A percentile compares a stretch with the other conserved stretches of the same genome.
These are phyloP conservation scores for Diplocarpon rosae DNA, from an alignment of 2,329 filamentous ascomycete species.

Conservation along the genomic window DNA sequence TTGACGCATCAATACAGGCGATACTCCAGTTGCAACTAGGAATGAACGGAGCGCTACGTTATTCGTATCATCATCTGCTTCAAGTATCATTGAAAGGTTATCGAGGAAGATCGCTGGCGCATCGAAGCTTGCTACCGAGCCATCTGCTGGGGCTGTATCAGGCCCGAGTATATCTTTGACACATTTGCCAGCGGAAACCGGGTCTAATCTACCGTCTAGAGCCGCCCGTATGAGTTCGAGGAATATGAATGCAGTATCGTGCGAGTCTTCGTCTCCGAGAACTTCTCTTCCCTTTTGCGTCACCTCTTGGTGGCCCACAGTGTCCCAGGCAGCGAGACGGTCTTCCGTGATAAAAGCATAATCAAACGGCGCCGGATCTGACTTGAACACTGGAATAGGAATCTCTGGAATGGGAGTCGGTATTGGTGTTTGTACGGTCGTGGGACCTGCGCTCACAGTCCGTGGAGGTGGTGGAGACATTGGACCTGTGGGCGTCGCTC, in stretches of 20 bases:
- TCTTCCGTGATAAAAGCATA: conserved; percentile 70
- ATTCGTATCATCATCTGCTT: conserved; percentile 48
- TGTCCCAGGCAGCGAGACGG: conserved; percentile 55
- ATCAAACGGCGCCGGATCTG: conserved; percentile 37
- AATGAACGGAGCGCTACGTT: conserved; percentile 50
- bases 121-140: conserved; percentile 44
- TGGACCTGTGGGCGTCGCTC: conserved; percentile 25
- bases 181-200: conserved; percentile 57
- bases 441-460: conserved; percentile 23
- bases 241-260: conserved; percentile 61
- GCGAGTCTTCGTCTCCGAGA: conserved; percentile 54
- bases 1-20: conserved; percentile 61
- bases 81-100: conserved; percentile 67
- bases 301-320: conserved; percentile 54
- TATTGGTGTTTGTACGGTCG: conserved; percentile 19
- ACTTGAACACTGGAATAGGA: conserved; percentile 24
- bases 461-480: conserved; percentile 27
- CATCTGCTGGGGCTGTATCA: conserved; percentile 36
- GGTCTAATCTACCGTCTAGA: conserved; percentile 55
- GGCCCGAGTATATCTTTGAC: conserved; percentile 64
- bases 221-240: conserved; percentile 77
- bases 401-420: conserved; percentile 18
- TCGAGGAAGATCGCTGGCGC: conserved; percentile 68
- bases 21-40: conserved; percentile 61
- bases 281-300: conserved; percentile 54